Percentiles rank a stretch among this genome's conserved stretches.
Evolutionary conservation across 176 grass and related monocot genomes (phyloP).

Genomic region (Triticum turgidum): DNA sequence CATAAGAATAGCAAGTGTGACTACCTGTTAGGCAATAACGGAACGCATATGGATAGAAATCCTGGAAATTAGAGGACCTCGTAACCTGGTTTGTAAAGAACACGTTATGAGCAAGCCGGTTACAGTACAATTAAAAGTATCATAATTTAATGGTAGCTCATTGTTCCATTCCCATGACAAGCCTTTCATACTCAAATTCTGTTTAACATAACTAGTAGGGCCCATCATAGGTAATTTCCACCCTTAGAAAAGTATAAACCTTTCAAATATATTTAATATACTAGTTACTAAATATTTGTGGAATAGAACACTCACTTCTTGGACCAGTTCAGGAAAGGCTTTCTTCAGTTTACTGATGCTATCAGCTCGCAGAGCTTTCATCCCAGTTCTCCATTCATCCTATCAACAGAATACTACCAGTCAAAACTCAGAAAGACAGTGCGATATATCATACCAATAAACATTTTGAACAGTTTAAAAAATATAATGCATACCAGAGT

Average conservation of each 20-base stretch:
- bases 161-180: conserved; percentile 20
- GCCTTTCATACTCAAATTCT: background rate
- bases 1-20: conserved; percentile 17
- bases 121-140: conserved; percentile 17
- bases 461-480: background rate
- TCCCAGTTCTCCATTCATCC: conserved; percentile 92
- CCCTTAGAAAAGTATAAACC: conserved; percentile 8
- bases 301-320: conserved; percentile 69
- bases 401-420: conserved; percentile 36
- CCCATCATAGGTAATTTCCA: background rate
- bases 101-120: background rate
- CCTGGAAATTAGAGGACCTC: conserved; percentile 82
- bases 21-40: conserved; percentile 98
- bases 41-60: conserved; percentile 92
- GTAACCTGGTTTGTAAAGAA: conserved; percentile 63
- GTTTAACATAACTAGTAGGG: conserved; percentile 9
- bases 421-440: conserved; percentile 21
- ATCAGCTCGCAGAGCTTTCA: conserved; percentile 91
- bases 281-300: background rate
- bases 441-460: background rate
- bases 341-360: conserved; percentile 93
- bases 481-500: conserved; percentile 71
- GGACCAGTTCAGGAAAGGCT: conserved; percentile 79
- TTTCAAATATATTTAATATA: conserved; percentile 30
- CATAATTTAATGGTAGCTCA: background rate